Evolutionary conservation across 306 rosid genomes (phyloP), one percentile per base, ranked within the genome.

Genomic region (Glycine tomentella): DNA sequence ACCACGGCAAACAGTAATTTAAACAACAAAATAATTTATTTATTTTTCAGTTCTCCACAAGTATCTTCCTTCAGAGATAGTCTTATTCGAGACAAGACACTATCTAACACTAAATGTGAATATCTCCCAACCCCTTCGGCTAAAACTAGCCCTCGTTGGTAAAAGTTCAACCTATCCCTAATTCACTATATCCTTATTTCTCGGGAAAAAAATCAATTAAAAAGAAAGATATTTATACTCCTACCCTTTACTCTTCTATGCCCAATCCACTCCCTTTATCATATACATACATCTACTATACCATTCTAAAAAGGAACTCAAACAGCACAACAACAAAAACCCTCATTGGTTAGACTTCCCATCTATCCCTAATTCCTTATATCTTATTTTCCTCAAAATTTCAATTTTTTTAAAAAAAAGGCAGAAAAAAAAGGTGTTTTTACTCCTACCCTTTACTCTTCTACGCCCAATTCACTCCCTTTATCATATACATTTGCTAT

Each of bases 1-100:
- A 44, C 58, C 74, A 58, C 50, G 4, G 50, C 7, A 79, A 84
- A 46, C 46, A 67, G n/a, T 11, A n/a, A 75, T 2, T 20, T 36
- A 74, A 84, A 20, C 50, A 36, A 7, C 14, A 45, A 34, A 66
- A 12, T 14, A 48, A 13, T 8, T 16, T 20, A 20, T 20, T 20
- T 20, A 20, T 12, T 4, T 5, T 62, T 7, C 69, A 25, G 31
- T 25, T 25, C 9, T 42, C 42, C 16, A 61, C 6, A 31, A 4
- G 3, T 25, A 17, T 20, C 38, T 25, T 8, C n/a, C 5, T 14
- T 13, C 59, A 14, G 55, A 50, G 0, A 1, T 1, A 59, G 15
- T n/a, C 20, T 10, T 59, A 10, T 9, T 59, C 1, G 31, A 25
- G 31, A 25, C n/a, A 2, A 10, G 40, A 10, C 38, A 9, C n/a